Evolutionary conservation across 345 rosid genomes (phyloP).

Genomic region (Ceriops zippeliana): DNA sequence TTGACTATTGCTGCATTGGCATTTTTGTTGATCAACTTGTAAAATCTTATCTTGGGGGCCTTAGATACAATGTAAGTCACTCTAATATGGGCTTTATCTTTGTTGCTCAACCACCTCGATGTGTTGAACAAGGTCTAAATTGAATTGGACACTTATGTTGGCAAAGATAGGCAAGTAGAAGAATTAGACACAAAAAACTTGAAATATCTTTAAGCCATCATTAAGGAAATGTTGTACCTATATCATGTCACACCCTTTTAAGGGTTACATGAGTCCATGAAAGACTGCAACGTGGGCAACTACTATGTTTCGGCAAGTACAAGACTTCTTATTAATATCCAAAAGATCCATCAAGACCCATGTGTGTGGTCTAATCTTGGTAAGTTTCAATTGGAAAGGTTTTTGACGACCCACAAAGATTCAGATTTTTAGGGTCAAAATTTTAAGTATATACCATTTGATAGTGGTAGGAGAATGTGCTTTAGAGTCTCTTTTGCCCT

Average conservation of each 20-base stretch:
- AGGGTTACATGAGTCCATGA: not conserved
- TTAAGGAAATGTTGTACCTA: constrained; percentile 16
- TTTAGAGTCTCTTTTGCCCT: not conserved
- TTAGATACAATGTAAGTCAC: no score
- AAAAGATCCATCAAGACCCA: constrained; percentile 15
- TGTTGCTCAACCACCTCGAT: no score
- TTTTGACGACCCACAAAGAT: not conserved
- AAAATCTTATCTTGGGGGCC: no score
- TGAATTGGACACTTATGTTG: not conserved
- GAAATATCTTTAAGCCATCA: constrained; percentile 1
- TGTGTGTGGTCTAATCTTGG: not conserved
- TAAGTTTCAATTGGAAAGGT: not conserved
- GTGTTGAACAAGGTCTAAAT: constrained; percentile 5
- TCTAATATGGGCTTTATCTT: no score
- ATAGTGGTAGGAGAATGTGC: constrained; percentile 5
- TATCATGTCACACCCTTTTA: not conserved
- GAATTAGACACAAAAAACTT: constrained; percentile 11
- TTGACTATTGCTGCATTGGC: no score
- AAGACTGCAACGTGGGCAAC: constrained; percentile 1
- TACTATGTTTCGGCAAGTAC: constrained; percentile 1
- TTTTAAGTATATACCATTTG: constrained; percentile 1
- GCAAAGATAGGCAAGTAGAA: constrained; percentile 8
- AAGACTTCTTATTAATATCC: not conserved
- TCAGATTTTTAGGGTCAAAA: not conserved
- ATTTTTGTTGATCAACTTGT: no score